Percentiles rank a stretch among this genome's conserved stretches.
These are phyloP conservation scores for Lactarius sanguifluus DNA, from an alignment of 768 basidiomycete genomes.

Conservation along the genomic window DNA sequence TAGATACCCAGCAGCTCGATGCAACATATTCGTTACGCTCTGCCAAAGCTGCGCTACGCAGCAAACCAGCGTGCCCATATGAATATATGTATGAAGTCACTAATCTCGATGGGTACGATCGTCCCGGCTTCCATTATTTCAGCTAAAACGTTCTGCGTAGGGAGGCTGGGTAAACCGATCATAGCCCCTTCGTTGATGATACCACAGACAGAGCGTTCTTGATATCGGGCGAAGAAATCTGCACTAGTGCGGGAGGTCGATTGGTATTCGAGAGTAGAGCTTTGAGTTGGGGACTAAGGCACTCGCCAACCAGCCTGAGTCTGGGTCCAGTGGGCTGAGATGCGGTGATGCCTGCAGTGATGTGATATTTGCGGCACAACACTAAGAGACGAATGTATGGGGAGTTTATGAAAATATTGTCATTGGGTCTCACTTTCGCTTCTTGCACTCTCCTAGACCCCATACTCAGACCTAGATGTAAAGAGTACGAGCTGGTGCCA, in stretches of 20 bases:
- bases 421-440: neutral
- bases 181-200: neutral
- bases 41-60: neutral
- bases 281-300: neutral
- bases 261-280: neutral
- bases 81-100: neutral
- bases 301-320: too few relatives aligned
- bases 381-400: neutral
- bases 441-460: neutral
- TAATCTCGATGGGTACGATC: neutral
- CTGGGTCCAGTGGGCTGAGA: too few relatives aligned
- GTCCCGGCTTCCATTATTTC: neutral
- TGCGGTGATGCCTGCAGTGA: neutral
- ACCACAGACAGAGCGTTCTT: neutral
- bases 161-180: too few relatives aligned
- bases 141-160: too few relatives aligned
- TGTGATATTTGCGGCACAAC: neutral
- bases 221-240: neutral
- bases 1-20: neutral
- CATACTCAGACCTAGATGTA: too few relatives aligned
- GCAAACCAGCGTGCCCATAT: neutral
- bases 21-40: neutral
- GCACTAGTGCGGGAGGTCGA: neutral
- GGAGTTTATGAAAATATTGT: neutral
- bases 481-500: neutral